A percentile compares a stretch with the other conserved stretches of the same genome.
These are phyloP conservation scores for Clarkia xantiana DNA, from an alignment of 345 rosid genomes.

Conservation along the genomic window DNA sequence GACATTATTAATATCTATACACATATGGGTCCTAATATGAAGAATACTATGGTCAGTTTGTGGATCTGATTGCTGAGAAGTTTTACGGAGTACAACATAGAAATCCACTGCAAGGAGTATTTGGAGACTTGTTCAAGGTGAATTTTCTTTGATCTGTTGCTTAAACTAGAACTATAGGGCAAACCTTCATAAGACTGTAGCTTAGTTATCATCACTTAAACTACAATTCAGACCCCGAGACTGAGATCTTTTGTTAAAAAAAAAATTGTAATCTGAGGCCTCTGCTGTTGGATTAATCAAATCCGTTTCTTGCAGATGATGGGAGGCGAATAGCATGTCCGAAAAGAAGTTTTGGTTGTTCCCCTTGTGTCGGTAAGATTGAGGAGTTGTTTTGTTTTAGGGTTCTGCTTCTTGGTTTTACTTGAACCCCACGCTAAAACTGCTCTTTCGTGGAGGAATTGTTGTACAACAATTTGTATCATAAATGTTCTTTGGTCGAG, in stretches of 20 bases:
- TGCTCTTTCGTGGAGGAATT: no score
- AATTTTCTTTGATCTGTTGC: not conserved
- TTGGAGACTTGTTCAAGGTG: slow-evolving; percentile 80
- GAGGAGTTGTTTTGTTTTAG: no score
- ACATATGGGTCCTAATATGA: not conserved
- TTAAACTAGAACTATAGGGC: not conserved
- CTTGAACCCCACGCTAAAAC: no score
- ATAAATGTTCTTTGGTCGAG: no score
- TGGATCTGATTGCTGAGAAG: slow-evolving; percentile 72
- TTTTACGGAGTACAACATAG: slow-evolving; percentile 70
- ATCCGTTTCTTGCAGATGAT: slow-evolving; percentile 19
- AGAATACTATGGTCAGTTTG: slow-evolving; percentile 34
- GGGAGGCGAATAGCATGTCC: slow-evolving; percentile 10
- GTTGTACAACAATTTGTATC: no score
- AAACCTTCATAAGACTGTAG: no score
- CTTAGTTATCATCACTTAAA: no score
- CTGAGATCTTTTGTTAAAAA: no score
- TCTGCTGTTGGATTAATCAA: not conserved
- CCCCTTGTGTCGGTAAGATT: not conserved
- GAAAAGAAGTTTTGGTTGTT: not conserved
- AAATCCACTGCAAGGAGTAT: slow-evolving; percentile 75
- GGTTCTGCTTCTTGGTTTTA: no score
- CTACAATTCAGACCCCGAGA: no score
- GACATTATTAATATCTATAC: no score
- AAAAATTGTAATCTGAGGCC: not conserved